These are phyloP conservation scores for Phytophthora idaei DNA, from an alignment of 352 stramenopile genomes.

Conservation along the genomic window DNA sequence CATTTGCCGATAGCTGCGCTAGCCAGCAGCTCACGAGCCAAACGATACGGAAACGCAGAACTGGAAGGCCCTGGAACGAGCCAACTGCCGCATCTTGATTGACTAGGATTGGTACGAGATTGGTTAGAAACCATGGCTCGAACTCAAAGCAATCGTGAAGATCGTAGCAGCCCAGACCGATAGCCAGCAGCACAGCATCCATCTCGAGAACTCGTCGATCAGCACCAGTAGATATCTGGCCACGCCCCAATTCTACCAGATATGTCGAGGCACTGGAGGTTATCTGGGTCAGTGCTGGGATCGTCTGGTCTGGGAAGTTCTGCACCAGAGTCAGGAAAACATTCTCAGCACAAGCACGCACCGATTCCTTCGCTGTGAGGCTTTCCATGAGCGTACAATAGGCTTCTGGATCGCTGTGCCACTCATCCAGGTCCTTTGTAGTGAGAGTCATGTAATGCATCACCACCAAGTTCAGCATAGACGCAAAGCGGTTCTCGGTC, in stretches of 20 bases:
- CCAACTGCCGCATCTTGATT: constrained; percentile 34
- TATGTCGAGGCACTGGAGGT: constrained; percentile 55
- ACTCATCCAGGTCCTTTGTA: constrained; percentile 67
- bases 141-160: constrained; percentile 90
- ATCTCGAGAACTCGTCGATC: constrained; percentile 59
- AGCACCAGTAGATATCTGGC: constrained; percentile 17
- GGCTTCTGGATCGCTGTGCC: constrained; percentile 68
- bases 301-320: constrained; percentile 67
- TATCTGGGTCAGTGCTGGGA: constrained; percentile 75
- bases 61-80: constrained; percentile 54
- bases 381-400: constrained; percentile 75
- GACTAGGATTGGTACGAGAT: constrained; percentile 76
- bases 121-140: constrained; percentile 81
- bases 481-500: constrained; percentile 49
- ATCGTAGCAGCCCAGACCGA: constrained; percentile 85
- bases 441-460: constrained; percentile 78
- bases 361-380: constrained; percentile 77
- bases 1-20: constrained; percentile 70
- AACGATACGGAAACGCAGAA: constrained; percentile 78
- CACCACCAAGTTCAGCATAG: constrained; percentile 72
- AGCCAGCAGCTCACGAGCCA: constrained; percentile 90
- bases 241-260: constrained; percentile 46
- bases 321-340: constrained; percentile 86
- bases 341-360: constrained; percentile 83
- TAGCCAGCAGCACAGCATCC: constrained; percentile 81